Base-by-base conservation (phyloP, 352 stramenopile species). In the Globisporangium uncinulatum region DNA sequence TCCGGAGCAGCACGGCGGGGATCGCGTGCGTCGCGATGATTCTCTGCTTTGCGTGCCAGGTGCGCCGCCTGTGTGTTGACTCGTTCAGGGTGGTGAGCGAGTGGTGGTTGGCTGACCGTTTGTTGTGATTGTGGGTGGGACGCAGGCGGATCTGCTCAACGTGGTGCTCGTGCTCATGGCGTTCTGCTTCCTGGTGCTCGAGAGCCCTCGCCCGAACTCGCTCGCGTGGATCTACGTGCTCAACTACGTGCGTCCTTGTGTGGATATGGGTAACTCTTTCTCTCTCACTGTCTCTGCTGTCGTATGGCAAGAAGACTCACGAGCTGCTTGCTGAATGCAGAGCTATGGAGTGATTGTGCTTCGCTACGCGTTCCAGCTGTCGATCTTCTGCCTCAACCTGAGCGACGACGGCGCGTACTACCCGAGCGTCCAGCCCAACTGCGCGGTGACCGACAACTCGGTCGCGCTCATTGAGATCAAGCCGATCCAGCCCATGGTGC, bases 331-430 rank as follows among this genome's bases (percentile, higher is more conserved):
- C 42, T 34, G 11, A 29, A 29, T 41, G 51, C 52, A 85, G 75
- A 78, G 69, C 6, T 85, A 72, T 37, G 74, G 62, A 15, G 61
- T 83, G 32, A 78, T 82, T 50, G 63, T 68, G 32, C 21, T 94
- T n/a, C 71, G 83, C 9, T 95, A 94, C 51, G 31, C 73, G 9
- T 94, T 93, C 59, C 86, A 95, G 69, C 54, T 95, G 0, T 85
- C 86, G n/a, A 67, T 93, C 13, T 89, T 95, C 54, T 95, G 86
- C 50, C 78, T 80, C 3, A 66, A 82, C 24, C 72, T 92, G 65
- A 84, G 64, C 13, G 56, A 66, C 4, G 47, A 20, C 11, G 77
- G 79, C 6, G 76, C 73, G 46, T 92, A 87, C 55, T 90, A 91
- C 43, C 85, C 85, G 14, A 93, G 79, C 39, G 61, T 93, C 54